Evolutionary conservation across 306 rosid genomes (phyloP), one percentile per base, ranked within the genome.

Genomic region (Cucurbita moschata): DNA sequence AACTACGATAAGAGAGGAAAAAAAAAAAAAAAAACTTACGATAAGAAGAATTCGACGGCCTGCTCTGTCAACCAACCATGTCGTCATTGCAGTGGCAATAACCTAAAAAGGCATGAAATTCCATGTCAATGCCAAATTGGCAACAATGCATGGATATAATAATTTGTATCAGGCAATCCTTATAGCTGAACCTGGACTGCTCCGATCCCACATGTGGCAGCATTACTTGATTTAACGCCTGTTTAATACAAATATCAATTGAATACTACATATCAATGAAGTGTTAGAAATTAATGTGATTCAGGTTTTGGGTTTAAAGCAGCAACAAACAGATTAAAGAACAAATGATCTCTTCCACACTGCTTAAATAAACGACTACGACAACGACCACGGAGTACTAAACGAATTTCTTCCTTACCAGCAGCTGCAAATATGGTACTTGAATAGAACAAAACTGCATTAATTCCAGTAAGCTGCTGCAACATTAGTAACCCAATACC

Each of bases 381-480:
- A 7, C 10, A 1, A 14, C 8, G 0, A 61, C 52, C 49, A 64
- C 5, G 9, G 46, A 71, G 53, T 77, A 61, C 44, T 62, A 62
- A 53, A 35, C 19, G 72, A 72, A 38, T 19, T 61, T 53, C 2
- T 58, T 53, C 50, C 83, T 77, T 60, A 91, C 97, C 97, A 49
- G 97, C 96, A 73, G 79, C 85, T 79, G 79, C 79, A 66, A 91
- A 91, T 82, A 91, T 91, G 83, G 75, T 88, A 75, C 87, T 91
- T 46, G 97, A 87, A 82, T 91, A 91, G 88, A 91, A 91, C 76
- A 91, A 65, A 77, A 91, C 84, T 72, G 89, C 96, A 83, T 91
- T 91, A 81, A 86, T 86, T 61, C 97, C 97, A 78, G 87, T 83
- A 72, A 89, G 83, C 72, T 91, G 97, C 83, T 89, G 97, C 21